These are phyloP conservation scores for Acanthamoeba rhysodes DNA, from an alignment of 208 protist genomes.

Conservation along the genomic window DNA sequence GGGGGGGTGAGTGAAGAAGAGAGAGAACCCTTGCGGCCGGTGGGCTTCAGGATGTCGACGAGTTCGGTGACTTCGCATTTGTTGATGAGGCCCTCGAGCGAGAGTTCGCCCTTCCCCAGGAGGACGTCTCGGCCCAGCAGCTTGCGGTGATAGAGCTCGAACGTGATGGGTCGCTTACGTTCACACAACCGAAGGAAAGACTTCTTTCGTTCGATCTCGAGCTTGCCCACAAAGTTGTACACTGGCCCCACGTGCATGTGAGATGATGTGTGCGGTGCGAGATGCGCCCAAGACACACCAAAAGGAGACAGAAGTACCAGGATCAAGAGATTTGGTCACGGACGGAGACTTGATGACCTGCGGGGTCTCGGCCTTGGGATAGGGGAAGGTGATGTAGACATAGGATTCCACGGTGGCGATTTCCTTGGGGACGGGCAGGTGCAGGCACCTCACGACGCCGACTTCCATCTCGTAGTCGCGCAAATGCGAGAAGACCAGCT, in stretches of 20 bases:
- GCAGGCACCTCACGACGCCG: neutral
- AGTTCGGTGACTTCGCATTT: neutral
- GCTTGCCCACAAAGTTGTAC: conserved; percentile 17
- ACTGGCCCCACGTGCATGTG: neutral
- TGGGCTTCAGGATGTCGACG: conserved; percentile 22
- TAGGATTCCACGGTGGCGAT: conserved; percentile 11
- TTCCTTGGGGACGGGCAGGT: conserved; percentile 9
- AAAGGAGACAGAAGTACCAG: neutral
- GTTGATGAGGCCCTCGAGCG: conserved; percentile 26
- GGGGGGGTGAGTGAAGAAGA: neutral
- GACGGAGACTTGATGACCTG: neutral
- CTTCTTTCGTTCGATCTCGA: conserved; percentile 67
- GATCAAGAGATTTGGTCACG: neutral
- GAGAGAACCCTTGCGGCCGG: neutral
- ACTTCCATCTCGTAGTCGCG: conserved; percentile 55
- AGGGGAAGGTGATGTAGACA: conserved; percentile 15
- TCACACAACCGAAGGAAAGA: conserved; percentile 51
- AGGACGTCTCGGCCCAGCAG: conserved; percentile 10
- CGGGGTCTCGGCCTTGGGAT: neutral
- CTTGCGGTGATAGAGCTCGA: conserved; percentile 23
- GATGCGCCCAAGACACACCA: neutral
- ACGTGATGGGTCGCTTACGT: conserved; percentile 37
- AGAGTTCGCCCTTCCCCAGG: conserved; percentile 4
- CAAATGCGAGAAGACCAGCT: conserved; percentile 6
- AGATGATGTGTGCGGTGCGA: neutral